Conservation (phyloP, 2,329 filamentous ascomycete genomes). For the Venturia nashicola region DNA sequence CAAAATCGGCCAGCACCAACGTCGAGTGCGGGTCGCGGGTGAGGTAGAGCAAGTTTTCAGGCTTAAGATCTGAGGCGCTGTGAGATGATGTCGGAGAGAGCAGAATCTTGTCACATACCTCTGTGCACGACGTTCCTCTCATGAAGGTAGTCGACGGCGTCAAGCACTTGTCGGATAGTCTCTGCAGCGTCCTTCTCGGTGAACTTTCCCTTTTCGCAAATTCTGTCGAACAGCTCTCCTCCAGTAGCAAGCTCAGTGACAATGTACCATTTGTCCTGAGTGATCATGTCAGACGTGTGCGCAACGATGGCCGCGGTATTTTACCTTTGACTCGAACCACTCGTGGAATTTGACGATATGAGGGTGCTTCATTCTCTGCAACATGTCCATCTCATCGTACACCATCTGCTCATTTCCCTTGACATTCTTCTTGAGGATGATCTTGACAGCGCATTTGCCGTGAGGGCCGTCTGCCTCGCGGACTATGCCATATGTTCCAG, state of each 20-base stretch:
- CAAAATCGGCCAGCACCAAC: constrained; percentile 90
- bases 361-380: constrained; percentile 80
- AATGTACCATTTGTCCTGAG: constrained; percentile 97
- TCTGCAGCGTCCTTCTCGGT: constrained; percentile 96
- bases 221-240: constrained; percentile 93
- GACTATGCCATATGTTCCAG: constrained; percentile 96
- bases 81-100: neutral
- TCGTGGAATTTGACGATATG: constrained; percentile 97
- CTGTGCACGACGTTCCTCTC: constrained; percentile 90
- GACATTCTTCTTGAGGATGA: constrained; percentile 98
- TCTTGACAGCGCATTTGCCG: constrained; percentile 92
- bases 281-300: constrained; percentile 1
- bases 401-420: constrained; percentile 98
- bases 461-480: constrained; percentile 78
- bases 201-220: constrained; percentile 95
- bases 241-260: constrained; percentile 93
- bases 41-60: constrained; percentile 92
- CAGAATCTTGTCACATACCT: constrained; percentile 41
- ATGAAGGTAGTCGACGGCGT: constrained; percentile 89
- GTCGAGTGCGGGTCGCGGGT: constrained; percentile 66
- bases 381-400: constrained; percentile 88
- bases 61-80: constrained; percentile 66
- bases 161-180: constrained; percentile 87
- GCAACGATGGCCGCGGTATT: neutral
- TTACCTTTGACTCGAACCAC: constrained; percentile 95